Evolutionary conservation across 352 stramenopile species (phyloP), one percentile per base, ranked within the genome.

Genomic region (Phytophthora multivora): DNA sequence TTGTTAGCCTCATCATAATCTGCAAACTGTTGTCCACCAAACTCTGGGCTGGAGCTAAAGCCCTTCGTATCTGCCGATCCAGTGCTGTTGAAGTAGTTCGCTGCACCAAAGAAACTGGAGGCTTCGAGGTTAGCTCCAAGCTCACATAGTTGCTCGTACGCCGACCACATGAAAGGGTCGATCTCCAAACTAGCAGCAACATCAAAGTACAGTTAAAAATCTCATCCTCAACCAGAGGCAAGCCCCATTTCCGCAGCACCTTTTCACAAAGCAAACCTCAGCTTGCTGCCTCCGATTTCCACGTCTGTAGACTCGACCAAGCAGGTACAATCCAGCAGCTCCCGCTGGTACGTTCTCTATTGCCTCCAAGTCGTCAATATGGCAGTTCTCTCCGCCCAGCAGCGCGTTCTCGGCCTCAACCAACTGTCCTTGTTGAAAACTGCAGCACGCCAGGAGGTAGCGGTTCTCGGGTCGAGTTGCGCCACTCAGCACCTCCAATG

Each of bases 61-160:
- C 75, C 28, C 35, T 15, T 43, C 13, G 8, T 47, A 38, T 64
- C 42, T 23, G 21, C 21, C 12, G 31, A 41, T 46, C 57, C 51
- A 46, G 60, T 66, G 19, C 21, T 71, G 23, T 63, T 72, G n/a
- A 85, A 80, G 31, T 66, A 89, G 26, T 72, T 88, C 19, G 69
- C 47, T 18, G 45, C 7, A 4, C 80, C 75, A 51, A 95, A 96
- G 66, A 95, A 94, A 10, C 51, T 66, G 28, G 73, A 46, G 1
- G 79, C 78, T 7, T 94, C 80, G 10, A 89, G 28, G 42, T 91
- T 80, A 5, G 77, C 86, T 30, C 96, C 96, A 11, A 99, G 71
- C 54, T 98, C 87, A 49, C 93, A 98, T 4, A 99, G 78, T 31
- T 94, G 83, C 55, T 98, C 89, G 66, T 97, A 98, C 38, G 91